A percentile compares a stretch with the other conserved stretches of the same genome.
These are phyloP conservation scores for Suillus cothurnatus DNA, from an alignment of 768 basidiomycete species.

Conservation along the genomic window DNA sequence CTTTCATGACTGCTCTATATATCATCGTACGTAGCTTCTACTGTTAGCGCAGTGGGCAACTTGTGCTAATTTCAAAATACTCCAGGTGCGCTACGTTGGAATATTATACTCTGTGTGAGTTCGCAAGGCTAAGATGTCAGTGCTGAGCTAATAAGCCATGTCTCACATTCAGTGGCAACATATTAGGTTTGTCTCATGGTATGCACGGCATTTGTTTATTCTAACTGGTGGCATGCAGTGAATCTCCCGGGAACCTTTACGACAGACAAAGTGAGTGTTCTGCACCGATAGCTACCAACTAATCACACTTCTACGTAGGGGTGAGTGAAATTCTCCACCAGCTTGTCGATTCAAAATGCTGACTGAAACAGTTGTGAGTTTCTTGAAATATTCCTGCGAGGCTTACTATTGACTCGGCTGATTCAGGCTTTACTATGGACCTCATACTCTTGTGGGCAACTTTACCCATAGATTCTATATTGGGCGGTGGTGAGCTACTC, in stretches of 20 bases:
- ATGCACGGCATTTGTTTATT: background rate
- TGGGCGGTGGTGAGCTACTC: background rate
- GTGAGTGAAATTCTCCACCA: background rate
- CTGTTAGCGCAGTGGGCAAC: background rate
- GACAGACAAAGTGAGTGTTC: background rate
- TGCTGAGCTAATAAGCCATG: background rate
- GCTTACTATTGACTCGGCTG: background rate
- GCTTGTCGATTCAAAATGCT: background rate
- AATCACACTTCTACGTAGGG: background rate
- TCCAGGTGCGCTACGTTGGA: background rate
- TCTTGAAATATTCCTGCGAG: background rate
- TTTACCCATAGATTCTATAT: rapidly evolving
- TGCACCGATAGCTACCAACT: background rate
- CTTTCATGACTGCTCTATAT: slow-evolving; percentile 4
- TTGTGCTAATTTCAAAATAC: background rate
- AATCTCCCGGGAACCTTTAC: background rate
- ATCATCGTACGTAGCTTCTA: background rate
- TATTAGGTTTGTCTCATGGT: background rate
- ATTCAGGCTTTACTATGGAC: background rate
- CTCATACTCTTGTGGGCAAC: background rate
- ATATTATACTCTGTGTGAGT: background rate
- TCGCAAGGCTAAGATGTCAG: background rate
- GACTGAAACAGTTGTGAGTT: background rate
- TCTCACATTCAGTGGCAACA: background rate
- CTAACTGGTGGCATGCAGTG: background rate